Base-by-base conservation (phyloP, 2,329 filamentous ascomycete genomes). In the Diaporthe citriasiana region DNA sequence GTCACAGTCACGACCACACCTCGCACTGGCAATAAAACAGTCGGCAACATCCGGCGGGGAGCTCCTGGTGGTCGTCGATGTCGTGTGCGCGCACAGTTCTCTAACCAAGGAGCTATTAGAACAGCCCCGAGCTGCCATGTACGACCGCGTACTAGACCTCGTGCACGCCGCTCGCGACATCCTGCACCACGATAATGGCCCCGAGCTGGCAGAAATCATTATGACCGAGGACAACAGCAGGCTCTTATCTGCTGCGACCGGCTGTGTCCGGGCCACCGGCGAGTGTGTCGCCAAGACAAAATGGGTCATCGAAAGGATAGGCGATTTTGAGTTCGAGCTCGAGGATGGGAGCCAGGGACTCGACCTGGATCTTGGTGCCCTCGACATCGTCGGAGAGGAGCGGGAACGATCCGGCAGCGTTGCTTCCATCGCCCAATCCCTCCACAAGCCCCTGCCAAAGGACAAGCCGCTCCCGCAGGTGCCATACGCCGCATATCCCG, bases 251-350 rank as follows among this genome's bases (percentile, higher is more conserved):
- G 94, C 95, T 27, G 95, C 95, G 12, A 98, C 95, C 9, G 92
- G 91, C 74, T 98, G 95, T 80, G 95, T 99, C 35, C 93, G 95
- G 78, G 93, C 94, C 30, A 95, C 95, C 57, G 96, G 96, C 53
- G 95, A 98, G 78, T 98, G 96, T 82, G 93, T 98, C 27, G 92
- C 93, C 9, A 96, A 95, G 83, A 93, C 95, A 15, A 95, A 95
- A 79, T 89, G 91, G 81, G 91, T 97, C 57, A 93, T 99, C 73
- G 95, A 98, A 83, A 90, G 93, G 75, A 95, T 97, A 76, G 95
- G 95, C 27, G 95, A 98, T 82, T 97, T 98, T 77, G 95, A 98
- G 82, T 91, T 95, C 77, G 94, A 97, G 81, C 87, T 94, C 71
- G 91, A 93, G 77, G 80, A 85, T 50, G 84, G 84, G 25, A 79